Evolutionary conservation across 2,329 filamentous ascomycete genomes (phyloP), one percentile per base, ranked within the genome.

Genomic region (Cryphonectria carpinicola): DNA sequence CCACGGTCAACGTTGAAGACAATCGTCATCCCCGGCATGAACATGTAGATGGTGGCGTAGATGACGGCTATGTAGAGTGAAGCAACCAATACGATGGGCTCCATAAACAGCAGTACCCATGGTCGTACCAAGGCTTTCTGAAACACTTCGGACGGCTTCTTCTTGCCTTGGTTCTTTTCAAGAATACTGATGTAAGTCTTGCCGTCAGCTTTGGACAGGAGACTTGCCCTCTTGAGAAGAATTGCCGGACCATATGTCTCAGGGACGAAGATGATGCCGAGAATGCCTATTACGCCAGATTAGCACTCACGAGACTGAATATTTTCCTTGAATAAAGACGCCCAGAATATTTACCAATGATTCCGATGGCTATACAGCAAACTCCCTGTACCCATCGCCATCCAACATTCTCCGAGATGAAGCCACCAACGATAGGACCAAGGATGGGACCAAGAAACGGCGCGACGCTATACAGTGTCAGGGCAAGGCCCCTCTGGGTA

Each of bases 41-140:
- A 81, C 76, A 88, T 82, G 76, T 88, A 89, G 8, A 88, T 77
- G 0, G 85, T 87, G 22, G 84, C 84, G 73, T 86, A 87, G 73
- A 86, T 80, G 71, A 86, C 89, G 73, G 88, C 86, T 83, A 89
- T 87, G 81, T 92, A 92, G 32, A 92, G 81, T 8, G 85, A 87
- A 8, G 89, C 82, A 11, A 92, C 81, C 22, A 91, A 78, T 41
- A 92, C 88, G 73, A 92, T 92, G 4, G 90, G 90, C 74, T 92
- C 90, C 67, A 80, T 80, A 81, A 92, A 88, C 1, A 93, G 83
- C 6, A 93, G 81, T 54, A 89, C 79, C 88, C 88, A 91, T 0
- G 90, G 90, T 1, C 90, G 84, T 61, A 84, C 80, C 32, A 92
- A 81, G 4, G 88, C 85, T 3, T 85, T 84, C 66, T 84, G 84